Conservation (phyloP, 108 stramenopile genomes). For the Craspedostauros australis region DNA sequence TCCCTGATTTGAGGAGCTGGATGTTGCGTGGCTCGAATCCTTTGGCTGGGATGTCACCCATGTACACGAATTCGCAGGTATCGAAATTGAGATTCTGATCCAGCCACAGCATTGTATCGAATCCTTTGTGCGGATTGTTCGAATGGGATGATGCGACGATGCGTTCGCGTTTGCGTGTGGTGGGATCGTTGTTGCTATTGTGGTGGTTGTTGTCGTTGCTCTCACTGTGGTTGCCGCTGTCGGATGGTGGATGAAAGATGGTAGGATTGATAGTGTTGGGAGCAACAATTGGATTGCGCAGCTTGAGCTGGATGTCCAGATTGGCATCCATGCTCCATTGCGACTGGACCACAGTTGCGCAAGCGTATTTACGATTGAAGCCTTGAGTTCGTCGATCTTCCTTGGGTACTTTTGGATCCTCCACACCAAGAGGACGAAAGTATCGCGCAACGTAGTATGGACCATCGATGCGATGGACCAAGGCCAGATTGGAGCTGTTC, state of each 20-base stretch:
- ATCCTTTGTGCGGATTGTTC: slow-evolving; percentile 11
- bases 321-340: slow-evolving; percentile 15
- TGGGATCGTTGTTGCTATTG: too few relatives aligned
- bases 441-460: slow-evolving; percentile 14
- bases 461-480: slow-evolving; percentile 17
- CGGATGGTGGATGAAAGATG: slow-evolving; percentile 6
- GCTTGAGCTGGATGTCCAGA: slow-evolving; percentile 7
- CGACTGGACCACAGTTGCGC: slow-evolving; percentile 13
- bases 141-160: slow-evolving; percentile 15
- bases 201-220: too few relatives aligned
- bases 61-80: slow-evolving; percentile 7
- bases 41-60: slow-evolving; percentile 4
- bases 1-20: not conserved
- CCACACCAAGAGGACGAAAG: not conserved
- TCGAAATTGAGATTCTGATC: slow-evolving; percentile 4
- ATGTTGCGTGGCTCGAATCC: not conserved
- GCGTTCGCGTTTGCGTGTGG: not conserved
- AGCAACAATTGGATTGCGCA: slow-evolving; percentile 14
- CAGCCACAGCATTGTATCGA: slow-evolving; percentile 15
- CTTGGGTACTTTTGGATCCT: not conserved
- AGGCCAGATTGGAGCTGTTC: slow-evolving; percentile 1
- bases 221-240: too few relatives aligned
- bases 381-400: slow-evolving; percentile 9
- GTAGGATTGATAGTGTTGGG: slow-evolving; percentile 11
- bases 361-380: slow-evolving; percentile 8